Evolutionary conservation across 495 filamentous ascomycete species (phyloP), one percentile per base, ranked within the genome.

Genomic region (Neurospora sp.): DNA sequence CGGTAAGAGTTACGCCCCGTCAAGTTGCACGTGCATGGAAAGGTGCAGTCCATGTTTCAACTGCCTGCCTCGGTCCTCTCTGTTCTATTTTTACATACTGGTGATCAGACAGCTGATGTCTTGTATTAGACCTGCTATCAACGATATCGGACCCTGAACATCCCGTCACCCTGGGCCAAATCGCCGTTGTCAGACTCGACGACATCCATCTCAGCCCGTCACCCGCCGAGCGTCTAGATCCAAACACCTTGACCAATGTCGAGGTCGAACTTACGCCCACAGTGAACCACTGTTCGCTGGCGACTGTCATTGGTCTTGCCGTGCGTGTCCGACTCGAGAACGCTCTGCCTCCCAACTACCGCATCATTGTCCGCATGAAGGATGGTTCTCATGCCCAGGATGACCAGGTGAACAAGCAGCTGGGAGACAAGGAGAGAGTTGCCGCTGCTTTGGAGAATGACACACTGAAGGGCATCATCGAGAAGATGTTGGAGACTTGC

Each of bases 121-220:
- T 82, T 74, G 22, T 61, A 35, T 76, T 77, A 97, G 96, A 99
- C 83, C 88, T 98, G 41, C 94, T 99, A 72, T 92, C 94, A 66
- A 90, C 91, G 69, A 97, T 99, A 75, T 94, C 93, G 37, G 96
- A 99, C 81, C 96, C 96, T 3, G 96, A 99, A 83, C 96, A 98
- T 77, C 96, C 96, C 31, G 88, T 98, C 18, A 96, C 94, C 0
- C 87, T 99, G 35, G 96, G 94, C 66, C 93, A 94, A 75, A 85
- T 99, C 46, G 93, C 94, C 14, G 96, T 99, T 16, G 93, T 98
- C 68, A 96, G 93, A 68, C 90, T 99, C 10, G 92, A 93, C 11
- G 96, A 99, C 79, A 98, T 98, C 76, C 84, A 88, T 73, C 90
- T 99, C 72, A 86, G 82, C 10, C 91, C 92, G 37, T 85, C 90